Conservation (phyloP, 176 grass and related monocot species). For the Juncus inflexus region DNA sequence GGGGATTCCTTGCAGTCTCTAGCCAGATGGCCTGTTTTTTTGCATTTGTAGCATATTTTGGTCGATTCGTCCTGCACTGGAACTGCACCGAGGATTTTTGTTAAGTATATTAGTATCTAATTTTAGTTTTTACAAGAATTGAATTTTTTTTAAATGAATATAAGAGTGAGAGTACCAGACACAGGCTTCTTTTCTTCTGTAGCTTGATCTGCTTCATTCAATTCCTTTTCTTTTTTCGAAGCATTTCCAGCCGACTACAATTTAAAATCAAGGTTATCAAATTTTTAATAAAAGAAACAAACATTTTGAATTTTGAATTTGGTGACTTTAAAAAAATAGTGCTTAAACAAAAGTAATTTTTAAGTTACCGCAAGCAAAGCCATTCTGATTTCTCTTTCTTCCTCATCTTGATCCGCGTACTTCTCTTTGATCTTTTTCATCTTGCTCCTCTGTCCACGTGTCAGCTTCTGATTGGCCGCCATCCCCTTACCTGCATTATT, state of each 20-base stretch:
- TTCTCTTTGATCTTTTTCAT: constrained; percentile 99
- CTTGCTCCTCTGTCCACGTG: constrained; percentile 80
- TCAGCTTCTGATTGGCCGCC: constrained; percentile 51
- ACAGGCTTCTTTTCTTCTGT: constrained; percentile 36
- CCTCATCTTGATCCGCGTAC: constrained; percentile 91
- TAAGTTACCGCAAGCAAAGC: constrained; percentile 77
- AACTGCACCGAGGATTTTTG: neutral
- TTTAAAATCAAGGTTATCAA: neutral
- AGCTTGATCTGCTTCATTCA: constrained; percentile 38
- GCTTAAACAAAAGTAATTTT: neutral
- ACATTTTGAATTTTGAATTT: neutral
- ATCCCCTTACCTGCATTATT: constrained; percentile 36
- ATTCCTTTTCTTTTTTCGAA: constrained; percentile 65
- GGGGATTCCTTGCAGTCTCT: constrained; percentile 78
- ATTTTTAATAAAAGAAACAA: neutral
- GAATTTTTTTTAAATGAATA: neutral
- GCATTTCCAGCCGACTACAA: constrained; percentile 80
- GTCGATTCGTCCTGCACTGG: constrained; percentile 58
- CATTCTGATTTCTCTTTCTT: constrained; percentile 93
- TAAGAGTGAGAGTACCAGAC: constrained; percentile 5
- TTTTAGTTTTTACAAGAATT: constrained; percentile 1
- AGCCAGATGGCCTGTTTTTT: constrained; percentile 85
- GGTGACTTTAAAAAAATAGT: constrained; percentile 8
- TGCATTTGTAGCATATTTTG: constrained; percentile 96
- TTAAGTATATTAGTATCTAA: neutral